These are phyloP conservation scores for Lactarius vividus DNA, from an alignment of 768 basidiomycete species.

Conservation along the genomic window DNA sequence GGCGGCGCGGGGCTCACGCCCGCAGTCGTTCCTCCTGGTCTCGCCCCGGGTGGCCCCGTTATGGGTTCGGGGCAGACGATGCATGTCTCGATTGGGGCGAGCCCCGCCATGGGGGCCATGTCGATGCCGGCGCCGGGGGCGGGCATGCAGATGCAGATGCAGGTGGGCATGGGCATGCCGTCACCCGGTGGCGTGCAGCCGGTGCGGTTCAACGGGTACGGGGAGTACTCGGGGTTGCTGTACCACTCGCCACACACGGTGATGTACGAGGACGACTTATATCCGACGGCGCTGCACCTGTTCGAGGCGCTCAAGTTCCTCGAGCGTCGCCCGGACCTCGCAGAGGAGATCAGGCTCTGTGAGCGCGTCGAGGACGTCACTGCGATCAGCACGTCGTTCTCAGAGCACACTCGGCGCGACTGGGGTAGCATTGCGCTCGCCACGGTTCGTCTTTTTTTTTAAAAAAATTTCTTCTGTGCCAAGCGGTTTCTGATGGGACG, in stretches of 20 bases:
- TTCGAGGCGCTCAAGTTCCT: conserved; percentile 73
- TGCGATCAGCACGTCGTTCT: conserved; percentile 33
- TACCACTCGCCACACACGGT: conserved; percentile 67
- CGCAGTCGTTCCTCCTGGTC: neutral
- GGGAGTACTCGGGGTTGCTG: conserved; percentile 49
- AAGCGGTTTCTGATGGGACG: neutral
- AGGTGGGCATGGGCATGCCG: conserved; percentile 6
- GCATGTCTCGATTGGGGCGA: neutral
- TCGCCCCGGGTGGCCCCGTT: neutral
- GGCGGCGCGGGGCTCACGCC: neutral
- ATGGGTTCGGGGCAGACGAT: neutral
- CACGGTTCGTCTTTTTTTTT: conserved; percentile 43
- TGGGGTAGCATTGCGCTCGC: conserved; percentile 55
- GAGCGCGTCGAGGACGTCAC: conserved; percentile 41
- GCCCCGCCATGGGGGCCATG: neutral
- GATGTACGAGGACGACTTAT: conserved; percentile 50
- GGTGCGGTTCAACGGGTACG: conserved; percentile 35
- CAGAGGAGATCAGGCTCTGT: conserved; percentile 52
- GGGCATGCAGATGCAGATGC: neutral
- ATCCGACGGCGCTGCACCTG: conserved; percentile 72
- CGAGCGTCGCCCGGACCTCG: conserved; percentile 46
- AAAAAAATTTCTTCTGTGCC: neutral
- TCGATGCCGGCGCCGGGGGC: conserved; percentile 13
- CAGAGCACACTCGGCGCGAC: conserved; percentile 45
- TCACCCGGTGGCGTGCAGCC: conserved; percentile 26